These are phyloP conservation scores for Penicillium sp. DNA, from an alignment of 2,329 filamentous ascomycete species.

Conservation along the genomic window DNA sequence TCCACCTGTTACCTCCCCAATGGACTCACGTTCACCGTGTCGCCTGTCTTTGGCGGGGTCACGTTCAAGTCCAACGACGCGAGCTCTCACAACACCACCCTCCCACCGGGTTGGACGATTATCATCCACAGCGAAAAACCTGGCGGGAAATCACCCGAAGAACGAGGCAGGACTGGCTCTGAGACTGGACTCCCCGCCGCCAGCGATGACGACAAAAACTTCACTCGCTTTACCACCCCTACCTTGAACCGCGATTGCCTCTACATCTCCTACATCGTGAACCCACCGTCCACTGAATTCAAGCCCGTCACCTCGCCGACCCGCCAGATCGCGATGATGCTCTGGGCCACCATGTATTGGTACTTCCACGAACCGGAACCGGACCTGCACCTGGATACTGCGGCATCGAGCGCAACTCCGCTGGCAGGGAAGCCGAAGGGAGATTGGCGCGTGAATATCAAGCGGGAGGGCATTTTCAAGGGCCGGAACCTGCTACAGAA, in stretches of 20 bases:
- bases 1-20: constrained; percentile 67
- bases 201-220: constrained; percentile 32
- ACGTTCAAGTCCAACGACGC: constrained; percentile 83
- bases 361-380: constrained; percentile 91
- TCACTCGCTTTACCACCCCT: constrained; percentile 63
- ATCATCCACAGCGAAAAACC: constrained; percentile 68
- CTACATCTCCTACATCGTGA: constrained; percentile 89
- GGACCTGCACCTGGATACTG: constrained; percentile 59
- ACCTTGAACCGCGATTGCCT: constrained; percentile 77
- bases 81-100: constrained; percentile 62
- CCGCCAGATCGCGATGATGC: constrained; percentile 91
- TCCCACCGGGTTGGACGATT: constrained; percentile 83
- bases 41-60: constrained; percentile 85
- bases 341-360: constrained; percentile 94
- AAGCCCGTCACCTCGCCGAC: constrained; percentile 77
- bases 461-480: constrained; percentile 82
- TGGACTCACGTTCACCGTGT: constrained; percentile 77
- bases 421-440: constrained; percentile 70
- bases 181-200: constrained; percentile 14
- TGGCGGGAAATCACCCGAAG: constrained; percentile 32
- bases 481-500: constrained; percentile 81
- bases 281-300: constrained; percentile 75
- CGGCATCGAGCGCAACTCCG: constrained; percentile 65
- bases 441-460: constrained; percentile 84
- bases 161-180: constrained; percentile 19